Evolutionary conservation across 345 rosid species (phyloP), one percentile per base, ranked within the genome.

Genomic region (Eutrema japonicum): DNA sequence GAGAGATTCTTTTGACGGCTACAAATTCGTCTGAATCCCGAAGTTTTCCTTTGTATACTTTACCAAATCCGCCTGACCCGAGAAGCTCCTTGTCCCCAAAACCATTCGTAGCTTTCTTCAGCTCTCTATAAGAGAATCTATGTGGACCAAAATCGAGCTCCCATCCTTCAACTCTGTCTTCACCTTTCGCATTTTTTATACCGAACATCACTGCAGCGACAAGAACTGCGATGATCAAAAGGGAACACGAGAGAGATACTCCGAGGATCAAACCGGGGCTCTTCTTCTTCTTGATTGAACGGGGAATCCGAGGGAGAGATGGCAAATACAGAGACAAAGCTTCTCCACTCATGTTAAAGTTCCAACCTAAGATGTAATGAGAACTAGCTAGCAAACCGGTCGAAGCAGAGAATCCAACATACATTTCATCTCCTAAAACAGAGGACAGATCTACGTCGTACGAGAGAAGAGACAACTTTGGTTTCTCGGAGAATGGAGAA

Each of bases 281-380:
- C 42, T 71, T 72, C 81, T 72, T 68, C 54, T 80, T 83, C 57
- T 70, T 70, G 35, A 63, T 9, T 56, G 61, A 30, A 64, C 73
- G 46, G 0, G 89, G 92, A 63, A 92, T 78, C 50, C 80, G 68
- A 63, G 97, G 97, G 27, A 92, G 88, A 56, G 88, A 80, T 49
- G 85, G 61, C n/a, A 87, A 41, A 69, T 78, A 79, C 51, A 91
- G 60, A 70, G 95, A 86, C 61, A 76, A 10, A 16, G 96, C 93
- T 41, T 85, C 84, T 14, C 93, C 89, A 64, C 80, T 82, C 82
- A 84, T 82, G 71, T 76, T 72, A 40, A 95, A 92, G 81, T 89
- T 95, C 99, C 99, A 95, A 16, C 96, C 97, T 79, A 88, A 72
- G 35, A 95, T 49, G 79, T 89, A 92, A 66, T 92, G 99, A 26